These are phyloP conservation scores for Botryosphaeria dothidea DNA, from an alignment of 2,329 filamentous ascomycete species.

Conservation along the genomic window DNA sequence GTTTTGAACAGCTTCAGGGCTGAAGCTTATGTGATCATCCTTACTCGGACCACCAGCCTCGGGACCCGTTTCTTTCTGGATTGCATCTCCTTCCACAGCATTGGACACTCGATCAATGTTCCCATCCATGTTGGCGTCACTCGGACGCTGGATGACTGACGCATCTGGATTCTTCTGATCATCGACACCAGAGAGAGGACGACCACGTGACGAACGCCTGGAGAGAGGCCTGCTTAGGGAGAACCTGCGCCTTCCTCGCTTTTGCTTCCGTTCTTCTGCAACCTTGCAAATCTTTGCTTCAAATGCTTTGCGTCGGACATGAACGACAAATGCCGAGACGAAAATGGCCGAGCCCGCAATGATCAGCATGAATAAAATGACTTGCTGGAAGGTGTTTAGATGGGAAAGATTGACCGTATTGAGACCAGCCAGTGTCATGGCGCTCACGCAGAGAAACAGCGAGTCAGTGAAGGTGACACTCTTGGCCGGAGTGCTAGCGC, in stretches of 20 bases:
- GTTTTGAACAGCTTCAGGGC: conserved; percentile 26
- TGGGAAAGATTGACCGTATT: conserved; percentile 67
- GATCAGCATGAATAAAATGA: conserved; percentile 65
- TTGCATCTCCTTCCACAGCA: neutral
- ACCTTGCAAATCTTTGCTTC: conserved; percentile 61
- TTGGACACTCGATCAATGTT: neutral
- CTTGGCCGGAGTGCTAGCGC: conserved; percentile 51
- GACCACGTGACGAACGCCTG: conserved; percentile 23
- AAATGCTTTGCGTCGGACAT: conserved; percentile 62
- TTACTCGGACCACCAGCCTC: neutral
- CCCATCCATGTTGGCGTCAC: neutral
- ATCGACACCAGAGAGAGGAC: neutral
- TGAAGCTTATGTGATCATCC: conserved; percentile 32
- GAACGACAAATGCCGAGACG: conserved; percentile 65
- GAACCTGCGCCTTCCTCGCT: neutral
- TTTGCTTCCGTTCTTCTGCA: conserved; percentile 36
- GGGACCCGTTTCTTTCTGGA: neutral
- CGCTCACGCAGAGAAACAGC: conserved; percentile 66
- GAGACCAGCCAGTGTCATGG: conserved; percentile 67
- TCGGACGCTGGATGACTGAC: neutral
- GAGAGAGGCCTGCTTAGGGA: conserved; percentile 16
- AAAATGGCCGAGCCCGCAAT: conserved; percentile 68
- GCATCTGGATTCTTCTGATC: neutral
- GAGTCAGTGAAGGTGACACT: conserved; percentile 63
- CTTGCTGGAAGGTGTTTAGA: conserved; percentile 69